Base-by-base conservation (phyloP, 805 yeast species). In the Suhomyces xylopsoci region DNA sequence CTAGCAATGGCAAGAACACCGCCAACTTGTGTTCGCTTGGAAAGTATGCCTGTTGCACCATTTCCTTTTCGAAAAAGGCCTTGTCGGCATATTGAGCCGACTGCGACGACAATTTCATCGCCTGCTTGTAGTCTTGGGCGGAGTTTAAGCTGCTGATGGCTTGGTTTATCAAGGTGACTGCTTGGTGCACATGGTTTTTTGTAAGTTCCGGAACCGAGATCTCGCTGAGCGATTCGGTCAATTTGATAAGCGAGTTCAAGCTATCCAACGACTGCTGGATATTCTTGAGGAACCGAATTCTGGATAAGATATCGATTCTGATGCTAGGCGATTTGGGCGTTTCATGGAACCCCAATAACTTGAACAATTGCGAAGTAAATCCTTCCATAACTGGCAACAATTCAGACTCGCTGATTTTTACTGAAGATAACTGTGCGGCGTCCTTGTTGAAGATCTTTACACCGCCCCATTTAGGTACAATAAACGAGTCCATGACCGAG, bases 1-100 rank as follows among this genome's bases (percentile, higher is more conserved):
- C 98, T 34, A 92, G 67, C 45, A 93, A 72, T 0, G 99, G 99
- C 63, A 90, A 74, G 59, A 91, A 94, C 1, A 94, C 96, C 0
- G 99, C 98, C 62, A 94, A 77, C 67, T 90, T 92, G 65, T 93
- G 99, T 67, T 93, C 97, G 57, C 88, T 93, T 0, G 99, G 98
- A 76, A 92, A 90, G 67, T 88, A 91, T 51, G 87, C 90, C 65
- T 93, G 97, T 62, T 90, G 96, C 26, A 94, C 90, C 97, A 94
- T 93, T 66, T 87, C 92, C 60, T 89, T 88, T 60, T 93, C 96
- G 67, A 93, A 93, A 62, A 93, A 93, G 0, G 98, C 97, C 45
- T 75, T 75, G 58, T 84, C 80, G 0, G 97, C 87, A 45, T 78
- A 70, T 12, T 71, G 62, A 43, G 84, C 74, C 0, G 96, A 89